Conservation (phyloP, 306 rosid species). For the Vigna unguiculata region DNA sequence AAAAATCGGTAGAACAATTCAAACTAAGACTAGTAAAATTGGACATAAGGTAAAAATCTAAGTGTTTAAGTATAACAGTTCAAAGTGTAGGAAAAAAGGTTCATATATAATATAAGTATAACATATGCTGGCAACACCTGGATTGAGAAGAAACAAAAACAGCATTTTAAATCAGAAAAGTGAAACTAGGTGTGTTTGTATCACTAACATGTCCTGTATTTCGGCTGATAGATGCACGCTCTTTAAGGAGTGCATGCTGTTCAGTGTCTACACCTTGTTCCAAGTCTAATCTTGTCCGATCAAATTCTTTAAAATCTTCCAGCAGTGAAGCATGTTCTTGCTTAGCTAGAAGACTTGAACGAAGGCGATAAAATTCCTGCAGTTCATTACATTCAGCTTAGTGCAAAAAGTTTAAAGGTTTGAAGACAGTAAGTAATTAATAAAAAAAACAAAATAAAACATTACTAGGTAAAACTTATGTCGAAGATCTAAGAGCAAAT, state of each 20-base stretch:
- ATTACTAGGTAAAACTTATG: background rate
- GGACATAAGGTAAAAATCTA: background rate
- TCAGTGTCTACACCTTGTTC: conserved; percentile 77
- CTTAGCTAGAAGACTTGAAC: conserved; percentile 86
- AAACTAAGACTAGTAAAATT: conserved; percentile 34
- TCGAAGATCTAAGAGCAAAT: conserved; percentile 25
- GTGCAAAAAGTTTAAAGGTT: conserved; percentile 21
- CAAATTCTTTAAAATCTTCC: conserved; percentile 96
- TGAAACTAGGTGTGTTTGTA: background rate
- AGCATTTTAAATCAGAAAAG: conserved; percentile 28
- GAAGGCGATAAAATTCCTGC: conserved; percentile 98
- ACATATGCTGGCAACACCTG: conserved; percentile 7
- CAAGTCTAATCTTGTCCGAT: conserved; percentile 87
- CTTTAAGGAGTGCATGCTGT: conserved; percentile 81
- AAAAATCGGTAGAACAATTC: conserved; percentile 25
- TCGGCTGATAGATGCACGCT: conserved; percentile 83
- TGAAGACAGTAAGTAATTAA: conserved; percentile 6
- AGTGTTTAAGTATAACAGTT: too few relatives aligned
- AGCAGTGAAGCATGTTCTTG: conserved; percentile 95
- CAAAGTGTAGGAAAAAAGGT: background rate
- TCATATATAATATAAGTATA: conserved; percentile 4
- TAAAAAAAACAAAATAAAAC: background rate
- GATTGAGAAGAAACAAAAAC: conserved; percentile 13
- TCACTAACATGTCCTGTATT: conserved; percentile 85
- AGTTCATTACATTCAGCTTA: conserved; percentile 56